Conservation (phyloP, 345 rosid species). For the Melaleuca quinquenervia region DNA sequence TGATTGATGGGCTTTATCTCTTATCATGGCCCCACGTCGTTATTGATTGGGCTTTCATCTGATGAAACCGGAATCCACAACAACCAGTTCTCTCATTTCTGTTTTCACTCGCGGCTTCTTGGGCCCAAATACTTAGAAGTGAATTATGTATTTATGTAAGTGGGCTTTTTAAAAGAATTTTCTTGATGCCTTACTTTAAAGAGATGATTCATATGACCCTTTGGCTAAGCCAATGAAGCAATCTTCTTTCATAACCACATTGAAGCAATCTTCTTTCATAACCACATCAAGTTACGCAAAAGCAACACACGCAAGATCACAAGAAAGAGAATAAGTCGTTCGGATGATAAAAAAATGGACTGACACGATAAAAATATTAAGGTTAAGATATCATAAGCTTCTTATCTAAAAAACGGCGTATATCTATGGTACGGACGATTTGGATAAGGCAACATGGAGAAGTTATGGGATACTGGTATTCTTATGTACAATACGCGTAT, state of each 20-base stretch:
- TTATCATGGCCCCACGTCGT: neutral
- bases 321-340: neutral
- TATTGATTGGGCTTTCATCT: neutral
- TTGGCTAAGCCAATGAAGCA: neutral
- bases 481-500: no score
- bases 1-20: neutral
- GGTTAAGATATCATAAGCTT: neutral
- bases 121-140: neutral
- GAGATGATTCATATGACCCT: neutral
- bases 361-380: neutral
- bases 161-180: neutral
- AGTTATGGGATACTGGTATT: no score
- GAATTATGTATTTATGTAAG: neutral
- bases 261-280: neutral
- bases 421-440: no score
- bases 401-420: neutral
- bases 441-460: no score
- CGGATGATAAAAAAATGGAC: neutral
- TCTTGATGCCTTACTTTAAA: neutral
- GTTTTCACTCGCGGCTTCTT: neutral
- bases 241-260: neutral
- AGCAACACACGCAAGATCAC: fast-evolving
- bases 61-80: neutral
- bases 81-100: neutral
- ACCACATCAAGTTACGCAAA: neutral